Percentiles rank a stretch among this genome's conserved stretches.
These are phyloP conservation scores for Cucurbita moschata DNA, from an alignment of 306 rosid genomes.

Conservation along the genomic window DNA sequence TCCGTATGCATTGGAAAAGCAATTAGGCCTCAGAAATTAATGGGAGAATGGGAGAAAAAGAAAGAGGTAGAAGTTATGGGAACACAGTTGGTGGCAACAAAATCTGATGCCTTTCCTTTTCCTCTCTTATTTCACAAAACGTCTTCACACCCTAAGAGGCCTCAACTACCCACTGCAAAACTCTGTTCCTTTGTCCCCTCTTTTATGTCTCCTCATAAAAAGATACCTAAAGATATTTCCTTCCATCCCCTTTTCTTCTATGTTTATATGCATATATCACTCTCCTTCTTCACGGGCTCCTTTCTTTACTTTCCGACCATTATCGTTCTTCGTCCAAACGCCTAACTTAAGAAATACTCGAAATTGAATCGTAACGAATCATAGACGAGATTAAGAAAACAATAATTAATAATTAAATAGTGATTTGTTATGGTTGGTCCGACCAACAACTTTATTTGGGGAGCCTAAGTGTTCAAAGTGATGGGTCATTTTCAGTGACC, in stretches of 20 bases:
- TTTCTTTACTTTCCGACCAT: background rate
- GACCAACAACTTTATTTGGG: background rate
- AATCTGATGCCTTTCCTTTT: background rate
- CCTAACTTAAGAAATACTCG: no score
- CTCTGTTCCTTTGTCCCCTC: conserved; percentile 6
- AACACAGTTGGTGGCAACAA: no score
- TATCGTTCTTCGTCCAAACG: no score
- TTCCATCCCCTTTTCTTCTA: background rate
- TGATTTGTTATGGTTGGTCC: background rate
- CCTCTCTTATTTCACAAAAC: conserved; percentile 1
- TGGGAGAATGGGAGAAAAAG: no score
- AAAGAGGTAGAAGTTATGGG: no score
- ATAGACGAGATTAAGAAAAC: background rate
- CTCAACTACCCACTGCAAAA: conserved; percentile 1
- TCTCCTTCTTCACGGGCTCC: background rate
- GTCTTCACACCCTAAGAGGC: background rate
- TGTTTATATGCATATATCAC: background rate
- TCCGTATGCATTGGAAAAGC: no score
- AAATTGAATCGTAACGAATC: no score
- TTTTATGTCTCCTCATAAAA: background rate
- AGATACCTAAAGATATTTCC: background rate
- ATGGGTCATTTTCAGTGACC: conserved; percentile 8
- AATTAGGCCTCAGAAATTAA: no score
- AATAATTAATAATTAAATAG: background rate
- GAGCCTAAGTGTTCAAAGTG: background rate